Conservation (phyloP, 345 rosid species). For the Sisymbrium altissimum region DNA sequence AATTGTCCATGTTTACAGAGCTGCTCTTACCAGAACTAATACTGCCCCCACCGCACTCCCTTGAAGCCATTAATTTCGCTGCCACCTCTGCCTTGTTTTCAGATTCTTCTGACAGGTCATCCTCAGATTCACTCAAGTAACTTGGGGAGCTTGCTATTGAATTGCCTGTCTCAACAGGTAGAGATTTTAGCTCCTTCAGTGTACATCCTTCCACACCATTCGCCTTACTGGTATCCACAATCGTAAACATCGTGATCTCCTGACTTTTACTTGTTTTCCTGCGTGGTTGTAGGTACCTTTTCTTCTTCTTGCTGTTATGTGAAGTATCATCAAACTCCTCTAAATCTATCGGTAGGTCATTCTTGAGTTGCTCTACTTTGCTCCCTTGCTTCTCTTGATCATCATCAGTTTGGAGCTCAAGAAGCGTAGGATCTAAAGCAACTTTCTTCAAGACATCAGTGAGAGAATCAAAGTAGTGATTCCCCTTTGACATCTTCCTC, state of each 20-base stretch:
- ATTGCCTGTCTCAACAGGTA: slow-evolving; percentile 41
- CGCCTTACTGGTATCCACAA: slow-evolving; percentile 58
- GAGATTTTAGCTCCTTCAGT: slow-evolving; percentile 51
- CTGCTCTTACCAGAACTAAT: slow-evolving; percentile 28
- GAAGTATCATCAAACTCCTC: slow-evolving; percentile 29
- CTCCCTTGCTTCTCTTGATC: slow-evolving; percentile 22
- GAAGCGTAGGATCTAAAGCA: slow-evolving; percentile 60
- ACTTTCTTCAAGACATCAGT: slow-evolving; percentile 66
- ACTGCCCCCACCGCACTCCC: slow-evolving; percentile 37
- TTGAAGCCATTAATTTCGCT: slow-evolving; percentile 32
- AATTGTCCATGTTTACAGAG: slow-evolving; percentile 26
- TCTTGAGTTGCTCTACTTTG: slow-evolving; percentile 39
- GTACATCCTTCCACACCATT: slow-evolving; percentile 29
- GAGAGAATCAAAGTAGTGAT: slow-evolving; percentile 72
- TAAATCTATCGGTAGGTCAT: slow-evolving; percentile 14
- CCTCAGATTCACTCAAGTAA: slow-evolving; percentile 42
- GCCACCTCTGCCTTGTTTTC: slow-evolving; percentile 44
- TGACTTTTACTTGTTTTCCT: slow-evolving; percentile 35
- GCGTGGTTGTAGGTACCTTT: slow-evolving; percentile 60
- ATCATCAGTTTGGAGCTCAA: slow-evolving; percentile 49
- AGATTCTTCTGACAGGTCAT: slow-evolving; percentile 37
- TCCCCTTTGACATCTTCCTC: slow-evolving; percentile 69
- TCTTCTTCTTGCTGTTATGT: slow-evolving; percentile 27
- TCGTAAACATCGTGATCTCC: slow-evolving; percentile 44
- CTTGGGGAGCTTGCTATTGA: slow-evolving; percentile 27